Evolutionary conservation across 176 grass and related monocot species (phyloP), one percentile per base, ranked within the genome.

Genomic region (Musa acuminata): DNA sequence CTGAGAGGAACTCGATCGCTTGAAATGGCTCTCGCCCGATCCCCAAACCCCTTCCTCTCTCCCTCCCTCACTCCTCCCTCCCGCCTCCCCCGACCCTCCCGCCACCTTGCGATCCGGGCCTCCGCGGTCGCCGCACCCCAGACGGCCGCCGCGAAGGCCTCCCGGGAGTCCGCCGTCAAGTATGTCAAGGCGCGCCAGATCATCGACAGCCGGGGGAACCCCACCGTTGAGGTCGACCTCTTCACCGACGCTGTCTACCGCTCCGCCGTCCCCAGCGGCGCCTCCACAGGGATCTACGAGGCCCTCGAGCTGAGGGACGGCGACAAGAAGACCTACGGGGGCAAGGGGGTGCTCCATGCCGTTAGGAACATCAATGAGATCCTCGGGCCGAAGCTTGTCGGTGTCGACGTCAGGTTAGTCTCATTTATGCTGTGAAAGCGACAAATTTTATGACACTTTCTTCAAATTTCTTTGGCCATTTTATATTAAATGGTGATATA

Each of bases 241-340:
- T 72, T 99, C 26, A 82, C 90, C 25, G 90, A 85, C 9, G 35
- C 4, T 43, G 86, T 94, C 57, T 89, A 89, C 86, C 86, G 90
- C 67, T 94, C 95, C 68, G 95, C 90, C 19, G 95, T 99, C 57
- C 90, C 95, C 69, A 99, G 95, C 76, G 95, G 90, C 13, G 90
- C 95, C 9, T 99, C 95, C 55, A 99, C 90, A 19, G 95, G 95
- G 23, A 99, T 94, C 81, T 94, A 99, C 80, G 95, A 94, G 84
- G 90, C 95, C 19, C 90, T 99, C 6, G 95, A 94, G 90, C 79
- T 99, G 51, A 87, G 90, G 26, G 90, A 99, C 23, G 95, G 95
- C 16, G 90, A 94, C 80, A 89, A 81, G 86, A 77, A 74, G 70
- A 80, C 91, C 24, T 99, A 99, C 79, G 95, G 90, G 10, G 95